phyloP scores from a whole-genome alignment of 2,329 filamentous ascomycete species.

The Calonectria pseudoturangicola region DNA sequence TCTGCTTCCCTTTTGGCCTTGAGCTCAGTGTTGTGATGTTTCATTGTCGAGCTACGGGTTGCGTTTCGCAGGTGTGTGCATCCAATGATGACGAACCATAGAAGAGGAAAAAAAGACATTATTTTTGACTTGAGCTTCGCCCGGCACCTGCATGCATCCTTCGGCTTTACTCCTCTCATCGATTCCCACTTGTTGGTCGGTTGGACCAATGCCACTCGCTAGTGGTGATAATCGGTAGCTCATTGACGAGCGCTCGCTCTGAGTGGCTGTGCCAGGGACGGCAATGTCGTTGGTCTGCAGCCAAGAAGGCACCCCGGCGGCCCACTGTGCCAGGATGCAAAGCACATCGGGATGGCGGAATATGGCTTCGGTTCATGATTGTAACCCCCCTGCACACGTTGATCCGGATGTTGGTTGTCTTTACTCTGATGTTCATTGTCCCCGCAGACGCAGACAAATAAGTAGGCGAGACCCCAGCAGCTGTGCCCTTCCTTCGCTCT shows the following conservation, averaged over 20 bases:
- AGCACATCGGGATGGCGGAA: neutral
- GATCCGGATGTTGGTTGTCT: neutral
- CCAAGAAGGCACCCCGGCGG: conserved; percentile 7
- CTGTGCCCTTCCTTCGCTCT: neutral
- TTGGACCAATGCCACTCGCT: conserved; percentile 3
- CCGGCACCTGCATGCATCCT: conserved; percentile 10
- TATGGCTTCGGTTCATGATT: conserved; percentile 8
- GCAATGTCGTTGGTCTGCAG: conserved; percentile 15
- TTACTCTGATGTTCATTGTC: neutral
- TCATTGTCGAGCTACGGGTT: neutral
- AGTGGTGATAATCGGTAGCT: conserved; percentile 8
- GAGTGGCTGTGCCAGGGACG: conserved; percentile 11
- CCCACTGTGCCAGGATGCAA: conserved; percentile 1
- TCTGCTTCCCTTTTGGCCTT: too few relatives aligned
- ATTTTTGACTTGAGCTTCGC: neutral
- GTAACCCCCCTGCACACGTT: neutral
- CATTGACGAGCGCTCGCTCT: neutral
- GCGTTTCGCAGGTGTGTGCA: neutral
- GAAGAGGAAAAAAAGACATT: neutral
- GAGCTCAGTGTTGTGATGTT: neutral
- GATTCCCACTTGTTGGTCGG: conserved; percentile 12
- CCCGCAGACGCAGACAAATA: neutral
- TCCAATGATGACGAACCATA: neutral
- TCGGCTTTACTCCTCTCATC: neutral
- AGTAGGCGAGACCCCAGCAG: conserved; percentile 9